phyloP scores from a whole-genome alignment of 2,329 filamentous ascomycete genomes.

The Calonectria pseudoreteaudii region DNA sequence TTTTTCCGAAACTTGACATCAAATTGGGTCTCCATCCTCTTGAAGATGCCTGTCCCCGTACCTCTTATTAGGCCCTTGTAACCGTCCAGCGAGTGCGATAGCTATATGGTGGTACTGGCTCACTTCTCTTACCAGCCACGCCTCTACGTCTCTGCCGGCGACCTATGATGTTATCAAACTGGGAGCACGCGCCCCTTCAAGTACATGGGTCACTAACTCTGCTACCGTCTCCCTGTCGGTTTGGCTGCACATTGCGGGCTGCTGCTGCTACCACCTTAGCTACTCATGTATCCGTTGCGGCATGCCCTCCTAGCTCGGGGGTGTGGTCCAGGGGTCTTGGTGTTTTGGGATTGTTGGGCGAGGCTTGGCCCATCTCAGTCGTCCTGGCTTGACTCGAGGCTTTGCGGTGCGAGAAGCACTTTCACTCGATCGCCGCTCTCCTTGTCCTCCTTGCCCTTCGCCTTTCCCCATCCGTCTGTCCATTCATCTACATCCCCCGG shows the following conservation, averaged over 20 bases:
- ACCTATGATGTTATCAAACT: background rate
- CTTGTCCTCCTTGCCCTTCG: background rate
- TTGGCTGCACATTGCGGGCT: background rate
- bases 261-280: background rate
- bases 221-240: background rate
- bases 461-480: background rate
- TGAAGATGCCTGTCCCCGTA: background rate
- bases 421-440: constrained; percentile 1
- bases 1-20: background rate
- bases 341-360: background rate
- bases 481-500: constrained; percentile 5
- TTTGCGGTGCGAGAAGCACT: background rate
- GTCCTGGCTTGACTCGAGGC: constrained; percentile 2
- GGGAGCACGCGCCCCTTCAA: background rate
- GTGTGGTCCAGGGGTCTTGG: background rate
- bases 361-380: background rate
- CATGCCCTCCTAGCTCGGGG: background rate
- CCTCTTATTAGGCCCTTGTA: background rate
- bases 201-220: constrained; percentile 3
- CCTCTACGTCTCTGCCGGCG: background rate
- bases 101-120: background rate
- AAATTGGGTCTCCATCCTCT: background rate
- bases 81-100: background rate
- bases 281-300: background rate
- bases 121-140: background rate